Conservation (phyloP, 2,329 filamentous ascomycete species). For the Blumeriella jaapii region DNA sequence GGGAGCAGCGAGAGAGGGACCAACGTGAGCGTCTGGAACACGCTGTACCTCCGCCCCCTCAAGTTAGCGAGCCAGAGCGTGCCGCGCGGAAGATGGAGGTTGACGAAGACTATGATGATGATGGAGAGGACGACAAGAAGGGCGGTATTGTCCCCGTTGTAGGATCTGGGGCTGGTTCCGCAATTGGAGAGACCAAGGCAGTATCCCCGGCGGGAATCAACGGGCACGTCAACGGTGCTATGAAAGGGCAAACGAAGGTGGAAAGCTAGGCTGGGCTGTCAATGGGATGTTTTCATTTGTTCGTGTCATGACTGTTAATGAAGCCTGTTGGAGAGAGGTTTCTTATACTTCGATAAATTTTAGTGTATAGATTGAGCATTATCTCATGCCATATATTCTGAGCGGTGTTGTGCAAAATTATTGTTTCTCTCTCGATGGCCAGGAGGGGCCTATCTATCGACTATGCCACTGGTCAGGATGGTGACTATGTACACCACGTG, state of each 20-base stretch:
- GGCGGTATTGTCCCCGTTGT: slow-evolving; percentile 35
- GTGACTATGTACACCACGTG: too few species aligned
- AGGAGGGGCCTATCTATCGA: too few species aligned
- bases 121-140: slow-evolving; percentile 75
- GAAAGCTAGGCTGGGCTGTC: slow-evolving; percentile 15
- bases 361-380: slow-evolving; percentile 8
- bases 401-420: too few species aligned
- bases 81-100: slow-evolving; percentile 93
- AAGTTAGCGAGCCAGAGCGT: slow-evolving; percentile 61
- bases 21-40: neutral
- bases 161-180: slow-evolving; percentile 33
- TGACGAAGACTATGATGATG: slow-evolving; percentile 95
- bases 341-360: neutral
- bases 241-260: slow-evolving; percentile 25
- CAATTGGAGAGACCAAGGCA: slow-evolving; percentile 38
- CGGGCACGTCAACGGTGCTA: slow-evolving; percentile 24
- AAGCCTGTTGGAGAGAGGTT: neutral
- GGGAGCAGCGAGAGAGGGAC: neutral
- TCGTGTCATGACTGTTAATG: slow-evolving; percentile 5
- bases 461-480: too few species aligned
- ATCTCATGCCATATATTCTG: too few species aligned
- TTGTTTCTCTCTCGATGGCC: too few species aligned
- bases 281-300: neutral
- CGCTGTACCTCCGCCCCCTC: slow-evolving; percentile 31
- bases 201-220: slow-evolving; percentile 34